These are phyloP conservation scores for Hibiscus syriacus DNA, from an alignment of 345 rosid species.

Conservation along the genomic window DNA sequence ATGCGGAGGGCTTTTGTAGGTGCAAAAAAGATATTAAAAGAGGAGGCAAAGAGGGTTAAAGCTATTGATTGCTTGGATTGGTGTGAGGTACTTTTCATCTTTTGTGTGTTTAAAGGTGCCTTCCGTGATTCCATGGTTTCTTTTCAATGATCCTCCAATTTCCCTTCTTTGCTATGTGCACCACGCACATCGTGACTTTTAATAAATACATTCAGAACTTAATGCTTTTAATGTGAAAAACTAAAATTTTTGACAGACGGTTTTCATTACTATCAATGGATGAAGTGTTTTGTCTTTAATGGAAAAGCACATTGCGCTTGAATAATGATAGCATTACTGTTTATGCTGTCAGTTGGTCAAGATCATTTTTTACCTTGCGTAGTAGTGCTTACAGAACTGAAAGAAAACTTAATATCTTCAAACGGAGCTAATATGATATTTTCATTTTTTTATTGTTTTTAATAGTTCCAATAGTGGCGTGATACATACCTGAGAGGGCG, in stretches of 20 bases:
- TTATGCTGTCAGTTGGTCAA: background rate
- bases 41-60: slow-evolving; percentile 34
- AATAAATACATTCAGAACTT: slow-evolving; percentile 9
- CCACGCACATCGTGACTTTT: background rate
- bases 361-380: background rate
- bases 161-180: background rate
- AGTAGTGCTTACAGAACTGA: too few relatives aligned
- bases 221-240: slow-evolving; percentile 7
- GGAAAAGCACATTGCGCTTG: background rate
- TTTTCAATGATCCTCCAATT: background rate
- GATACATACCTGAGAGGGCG: background rate
- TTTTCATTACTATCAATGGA: background rate
- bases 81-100: slow-evolving; percentile 36
- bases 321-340: background rate
- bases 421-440: background rate
- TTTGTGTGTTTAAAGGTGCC: background rate
- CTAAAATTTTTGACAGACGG: background rate
- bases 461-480: background rate
- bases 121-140: background rate
- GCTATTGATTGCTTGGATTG: slow-evolving; percentile 54
- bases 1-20: slow-evolving; percentile 55
- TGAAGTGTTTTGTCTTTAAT: background rate
- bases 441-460: background rate
- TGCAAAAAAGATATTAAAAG: slow-evolving; percentile 32
- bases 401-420: too few relatives aligned